Percentiles rank a stretch among this genome's conserved stretches.
phyloP scores from a whole-genome alignment of 2,329 filamentous ascomycete genomes.

The Colletotrichum sp. region DNA sequence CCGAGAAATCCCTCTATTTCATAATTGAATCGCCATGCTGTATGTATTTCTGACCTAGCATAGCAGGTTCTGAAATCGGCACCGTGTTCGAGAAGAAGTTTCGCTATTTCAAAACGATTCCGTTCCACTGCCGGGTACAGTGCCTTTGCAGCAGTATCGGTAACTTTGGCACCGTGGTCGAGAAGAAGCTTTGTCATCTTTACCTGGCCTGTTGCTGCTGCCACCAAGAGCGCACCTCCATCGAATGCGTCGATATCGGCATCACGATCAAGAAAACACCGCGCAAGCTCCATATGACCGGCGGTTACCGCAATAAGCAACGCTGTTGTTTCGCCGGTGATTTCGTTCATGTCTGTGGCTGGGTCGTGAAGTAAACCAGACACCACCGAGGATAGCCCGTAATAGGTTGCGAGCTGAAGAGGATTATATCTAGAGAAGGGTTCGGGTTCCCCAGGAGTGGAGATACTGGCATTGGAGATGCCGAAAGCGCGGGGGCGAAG shows the following conservation, averaged over 20 bases:
- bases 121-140: no score
- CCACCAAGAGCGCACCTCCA: neutral
- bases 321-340: accelerated
- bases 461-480: no score
- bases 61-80: no score
- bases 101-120: neutral
- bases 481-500: neutral
- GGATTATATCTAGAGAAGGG: neutral
- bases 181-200: neutral
- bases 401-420: accelerated
- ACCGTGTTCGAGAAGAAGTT: accelerated
- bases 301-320: neutral
- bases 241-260: neutral
- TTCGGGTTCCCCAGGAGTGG: no score
- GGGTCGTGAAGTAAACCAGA: accelerated
- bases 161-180: neutral
- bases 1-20: no score
- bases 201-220: accelerated
- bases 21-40: no score
- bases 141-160: neutral
- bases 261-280: accelerated
- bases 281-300: accelerated
- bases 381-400: neutral
- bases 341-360: neutral
- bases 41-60: no score